Evolutionary conservation across 1,284 basidiomycete genomes (phyloP).

Genomic region (Leccinum fuscescens): DNA sequence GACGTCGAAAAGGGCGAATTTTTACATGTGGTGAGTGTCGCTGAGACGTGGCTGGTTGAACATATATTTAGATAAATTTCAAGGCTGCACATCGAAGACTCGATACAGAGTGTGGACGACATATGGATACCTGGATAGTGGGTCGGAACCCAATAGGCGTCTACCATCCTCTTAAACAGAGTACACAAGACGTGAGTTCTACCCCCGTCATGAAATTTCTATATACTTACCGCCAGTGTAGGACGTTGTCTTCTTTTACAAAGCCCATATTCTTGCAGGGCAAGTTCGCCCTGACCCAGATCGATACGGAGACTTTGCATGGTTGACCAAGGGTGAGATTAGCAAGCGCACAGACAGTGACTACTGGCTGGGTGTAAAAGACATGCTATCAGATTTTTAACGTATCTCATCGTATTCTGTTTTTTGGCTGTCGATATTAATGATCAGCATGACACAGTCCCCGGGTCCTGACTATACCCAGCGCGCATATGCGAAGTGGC

Average conservation of each 20-base stretch:
- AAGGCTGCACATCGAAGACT: conserved; percentile 73
- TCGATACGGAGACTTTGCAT: conserved; percentile 73
- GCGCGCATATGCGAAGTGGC: too few species aligned
- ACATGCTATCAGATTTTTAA: conserved; percentile 69
- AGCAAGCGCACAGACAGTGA: conserved; percentile 56
- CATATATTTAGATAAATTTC: neutral
- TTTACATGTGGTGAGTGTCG: conserved; percentile 55
- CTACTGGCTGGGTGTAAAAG: conserved; percentile 78
- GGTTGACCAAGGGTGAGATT: conserved; percentile 89
- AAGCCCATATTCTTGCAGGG: conserved; percentile 79
- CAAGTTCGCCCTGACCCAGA: conserved; percentile 59
- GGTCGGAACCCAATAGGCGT: conserved; percentile 69
- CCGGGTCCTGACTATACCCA: neutral
- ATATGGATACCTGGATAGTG: conserved; percentile 84
- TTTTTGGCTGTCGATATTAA: neutral
- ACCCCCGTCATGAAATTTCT: neutral
- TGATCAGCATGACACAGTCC: neutral
- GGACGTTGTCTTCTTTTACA: conserved; percentile 73
- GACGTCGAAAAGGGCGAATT: conserved; percentile 60
- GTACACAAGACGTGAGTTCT: conserved; percentile 36
- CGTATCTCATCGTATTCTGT: conserved; percentile 8
- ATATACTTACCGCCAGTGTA: conserved; percentile 22
- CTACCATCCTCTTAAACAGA: conserved; percentile 45
- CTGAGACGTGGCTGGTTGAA: neutral
- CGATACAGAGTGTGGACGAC: conserved; percentile 60